phyloP scores from a whole-genome alignment of 2,329 filamentous ascomycete genomes.

The Chalaropsis thielavioides region DNA sequence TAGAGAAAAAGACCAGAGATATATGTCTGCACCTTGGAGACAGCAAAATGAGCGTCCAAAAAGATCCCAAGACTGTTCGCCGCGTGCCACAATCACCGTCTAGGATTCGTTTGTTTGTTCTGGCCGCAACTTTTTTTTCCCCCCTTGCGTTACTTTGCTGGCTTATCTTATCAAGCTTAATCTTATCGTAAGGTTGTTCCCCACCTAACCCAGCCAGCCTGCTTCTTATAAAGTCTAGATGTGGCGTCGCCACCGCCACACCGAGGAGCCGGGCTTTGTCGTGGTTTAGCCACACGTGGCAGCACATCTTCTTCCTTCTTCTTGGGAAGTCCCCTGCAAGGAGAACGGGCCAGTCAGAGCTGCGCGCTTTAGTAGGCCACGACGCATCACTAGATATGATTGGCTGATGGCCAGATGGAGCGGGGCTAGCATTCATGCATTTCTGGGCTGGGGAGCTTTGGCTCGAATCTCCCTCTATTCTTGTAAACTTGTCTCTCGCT shows the following conservation, averaged over 20 bases:
- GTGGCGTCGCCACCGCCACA: not conserved
- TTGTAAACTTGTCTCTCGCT: not conserved
- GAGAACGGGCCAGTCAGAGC: conserved; percentile 2
- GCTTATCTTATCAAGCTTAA: conserved; percentile 6
- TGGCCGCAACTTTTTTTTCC: conserved; percentile 4
- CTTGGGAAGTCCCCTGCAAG: not conserved
- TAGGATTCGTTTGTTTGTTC: not conserved
- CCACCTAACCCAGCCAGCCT: too few relatives aligned
- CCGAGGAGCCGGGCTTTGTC: too few relatives aligned
- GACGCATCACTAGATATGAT: not conserved
- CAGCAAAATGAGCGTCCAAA: not conserved
- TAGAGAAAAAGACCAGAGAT: not conserved
- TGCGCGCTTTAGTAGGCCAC: conserved; percentile 1
- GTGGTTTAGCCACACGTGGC: not conserved
- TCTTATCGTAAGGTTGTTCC: not conserved
- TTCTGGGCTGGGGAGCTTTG: not conserved
- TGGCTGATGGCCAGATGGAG: not conserved
- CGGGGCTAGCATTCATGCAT: not conserved
- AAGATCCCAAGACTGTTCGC: not conserved
- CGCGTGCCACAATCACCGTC: conserved; percentile 4
- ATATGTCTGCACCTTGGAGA: not conserved
- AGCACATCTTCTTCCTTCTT: not conserved
- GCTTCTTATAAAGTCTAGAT: not conserved
- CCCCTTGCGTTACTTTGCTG: not conserved
- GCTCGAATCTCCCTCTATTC: not conserved